Base-by-base conservation (phyloP, 106 monocot species). In the Acanthochlamys bracteata region DNA sequence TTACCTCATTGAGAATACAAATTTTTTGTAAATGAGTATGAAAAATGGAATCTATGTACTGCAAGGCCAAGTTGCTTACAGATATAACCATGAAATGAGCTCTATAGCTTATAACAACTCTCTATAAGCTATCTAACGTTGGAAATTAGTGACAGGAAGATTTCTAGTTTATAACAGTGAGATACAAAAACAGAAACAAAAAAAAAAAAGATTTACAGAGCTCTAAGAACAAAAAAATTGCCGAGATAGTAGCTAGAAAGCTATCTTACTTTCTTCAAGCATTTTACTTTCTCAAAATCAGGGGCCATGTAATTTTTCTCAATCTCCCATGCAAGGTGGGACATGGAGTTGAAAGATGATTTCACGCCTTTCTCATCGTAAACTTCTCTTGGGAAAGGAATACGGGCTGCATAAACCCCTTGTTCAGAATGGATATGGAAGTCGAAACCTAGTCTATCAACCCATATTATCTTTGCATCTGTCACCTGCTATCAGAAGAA, bases 241-340 rank as follows among this genome's bases (percentile, higher is more conserved):
- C 26, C 15, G 40, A 25, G 39, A 54, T 14, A 59, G 8, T 24
- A 11, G 24, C 16, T n/a, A 12, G 4, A 33, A 25, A 16, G 21
- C 78, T 83, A 83, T 58, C 84, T 82, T 12, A 88, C 74, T 78
- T 66, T 91, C 70, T 84, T 91, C 67, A 88, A 57, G 53, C 54
- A 41, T 20, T 65, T 74, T 21, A 91, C 80, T 56, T 81, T 90
- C 64, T 90, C 88, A 74, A 91, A 88, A 19, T 91, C 84, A 42
- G 73, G 76, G 69, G 41, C 21, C 7, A 57, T 77, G 22, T 76
- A 87, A 39, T 52, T 84, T 73, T 84, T 95, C 84, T 95, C 95
- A 15, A 90, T 75, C 71, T 90, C 95, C 95, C 95, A 90, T 41
- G 95, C 90, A 47, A 80, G 84, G 69, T 95, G 95, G 60, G 88